Evolutionary conservation across 108 stramenopile genomes (phyloP).

Genomic region (Cyclotella baltica): DNA sequence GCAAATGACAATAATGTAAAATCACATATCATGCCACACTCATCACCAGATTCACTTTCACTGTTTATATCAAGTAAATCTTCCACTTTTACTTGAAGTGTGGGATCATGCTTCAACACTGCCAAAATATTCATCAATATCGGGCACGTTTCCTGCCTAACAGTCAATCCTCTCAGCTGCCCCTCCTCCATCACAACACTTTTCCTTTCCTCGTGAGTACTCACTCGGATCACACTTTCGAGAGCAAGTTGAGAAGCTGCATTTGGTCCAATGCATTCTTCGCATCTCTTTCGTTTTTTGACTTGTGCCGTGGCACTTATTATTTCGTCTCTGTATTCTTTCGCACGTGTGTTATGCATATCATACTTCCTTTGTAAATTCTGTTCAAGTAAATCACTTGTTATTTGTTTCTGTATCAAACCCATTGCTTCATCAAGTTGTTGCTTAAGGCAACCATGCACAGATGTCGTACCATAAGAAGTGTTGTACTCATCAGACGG

Average conservation of each 20-base stretch:
- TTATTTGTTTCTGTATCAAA: conserved; percentile 30
- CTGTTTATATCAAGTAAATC: conserved; percentile 33
- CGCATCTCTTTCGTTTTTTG: conserved; percentile 22
- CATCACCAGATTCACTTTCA: conserved; percentile 1
- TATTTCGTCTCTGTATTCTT: conserved; percentile 26
- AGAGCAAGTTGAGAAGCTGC: conserved; percentile 55
- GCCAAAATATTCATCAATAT: conserved; percentile 43
- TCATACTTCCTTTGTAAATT: conserved; percentile 33
- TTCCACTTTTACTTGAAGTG: conserved; percentile 18
- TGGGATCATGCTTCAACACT: conserved; percentile 26
- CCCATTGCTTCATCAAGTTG: conserved; percentile 26
- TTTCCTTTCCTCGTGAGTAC: conserved; percentile 65
- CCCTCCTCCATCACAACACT: conserved; percentile 42
- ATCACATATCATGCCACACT: conserved; percentile 58
- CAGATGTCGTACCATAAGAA: background rate
- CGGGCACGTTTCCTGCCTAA: conserved; percentile 60
- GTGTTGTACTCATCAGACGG: conserved; percentile 33
- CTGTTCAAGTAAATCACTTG: conserved; percentile 20
- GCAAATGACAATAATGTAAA: conserved; percentile 74
- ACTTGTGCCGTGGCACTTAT: background rate
- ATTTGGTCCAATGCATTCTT: conserved; percentile 54
- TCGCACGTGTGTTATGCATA: conserved; percentile 36
- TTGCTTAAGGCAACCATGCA: conserved; percentile 20
- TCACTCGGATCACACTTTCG: conserved; percentile 53
- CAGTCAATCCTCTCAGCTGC: conserved; percentile 55